Percentiles rank a stretch among this genome's conserved stretches.
phyloP scores from a whole-genome alignment of 306 rosid genomes.

The Canavalia gladiata region DNA sequence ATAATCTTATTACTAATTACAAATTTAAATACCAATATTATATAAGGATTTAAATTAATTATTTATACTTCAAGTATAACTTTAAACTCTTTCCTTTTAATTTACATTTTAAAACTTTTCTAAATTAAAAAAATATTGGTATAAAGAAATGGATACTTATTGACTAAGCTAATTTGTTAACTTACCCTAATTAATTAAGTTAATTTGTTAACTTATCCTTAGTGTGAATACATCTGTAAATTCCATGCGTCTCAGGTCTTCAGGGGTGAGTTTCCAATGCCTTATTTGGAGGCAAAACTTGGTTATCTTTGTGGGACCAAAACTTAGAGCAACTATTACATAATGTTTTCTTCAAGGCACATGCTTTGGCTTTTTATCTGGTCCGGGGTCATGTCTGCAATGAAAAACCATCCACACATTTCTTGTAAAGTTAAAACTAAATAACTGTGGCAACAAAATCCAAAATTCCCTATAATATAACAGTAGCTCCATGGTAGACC shows the following conservation, averaged over 20 bases:
- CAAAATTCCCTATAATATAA: slow-evolving; percentile 41
- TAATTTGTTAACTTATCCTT: not conserved
- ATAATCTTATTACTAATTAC: not conserved
- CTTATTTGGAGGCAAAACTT: slow-evolving; percentile 38
- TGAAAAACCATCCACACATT: slow-evolving; percentile 47
- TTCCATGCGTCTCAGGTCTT: slow-evolving; percentile 17
- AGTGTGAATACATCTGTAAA: not conserved
- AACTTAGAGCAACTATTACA: slow-evolving; percentile 12
- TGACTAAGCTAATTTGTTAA: not conserved
- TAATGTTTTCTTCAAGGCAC: slow-evolving; percentile 42
- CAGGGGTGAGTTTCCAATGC: not conserved
- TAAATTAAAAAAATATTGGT: not conserved
- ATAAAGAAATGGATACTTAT: not conserved
- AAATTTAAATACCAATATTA: not conserved
- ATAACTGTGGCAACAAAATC: slow-evolving; percentile 44
- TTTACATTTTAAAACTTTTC: not conserved
- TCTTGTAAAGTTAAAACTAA: slow-evolving; percentile 30
- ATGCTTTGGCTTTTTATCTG: slow-evolving; percentile 46
- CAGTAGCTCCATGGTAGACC: slow-evolving; percentile 43
- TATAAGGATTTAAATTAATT: not conserved
- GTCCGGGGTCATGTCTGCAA: slow-evolving; percentile 27
- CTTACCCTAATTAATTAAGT: not conserved
- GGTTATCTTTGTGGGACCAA: slow-evolving; percentile 7
- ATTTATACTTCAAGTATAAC: not conserved
- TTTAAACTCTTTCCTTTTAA: not conserved